Base-by-base conservation (phyloP, 768 basidiomycete species). In the Cyathus striatus region DNA sequence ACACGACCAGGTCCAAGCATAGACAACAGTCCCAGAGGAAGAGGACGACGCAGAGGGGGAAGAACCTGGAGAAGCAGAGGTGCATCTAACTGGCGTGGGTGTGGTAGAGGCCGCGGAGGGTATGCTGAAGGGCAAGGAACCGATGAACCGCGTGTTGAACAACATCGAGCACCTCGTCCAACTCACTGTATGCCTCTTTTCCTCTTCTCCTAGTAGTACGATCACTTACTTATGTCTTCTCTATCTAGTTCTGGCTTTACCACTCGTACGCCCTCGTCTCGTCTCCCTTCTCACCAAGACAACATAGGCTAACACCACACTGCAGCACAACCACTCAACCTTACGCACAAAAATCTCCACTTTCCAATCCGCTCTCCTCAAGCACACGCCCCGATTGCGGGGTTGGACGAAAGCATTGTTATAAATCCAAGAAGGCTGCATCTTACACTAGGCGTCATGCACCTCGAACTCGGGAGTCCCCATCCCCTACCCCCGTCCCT, bases 381-480 rank as follows among this genome's bases (percentile, higher is more conserved):
- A 72, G 47, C 49, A 46, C 39, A 60, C 17, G 56, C 50, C 42
- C 17, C 44, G 1, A 61, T 75, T 2, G 51, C 61, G 6, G 87
- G 87, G 1, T 64, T 90, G 3, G 81, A 90, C 58, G 53, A 52
- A 6, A 68, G 74, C 2, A 77, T 89, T 49, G 59, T 84, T 41
- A 70, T 87, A 42, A 66, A 73, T 33, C 75, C 76, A 0, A 53
- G 68, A 7, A 59, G 85, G n/a, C 60, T 88, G 34, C 86, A 90
- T 58, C 60, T 89, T 43, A 89, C 86, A 0, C 63, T 90, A 2
- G 86, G 86, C 1, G 84, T 87, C 1, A 83, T 90, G 81, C 62
- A 74, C 0, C 77, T 88, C 24, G 49, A 56, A 14, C 16, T 32
- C 13, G 10, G n/a, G 16, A 10, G 12, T 24, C 10, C 14, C 24